phyloP scores from a whole-genome alignment of 306 rosid genomes.

The Canavalia ensiformis region DNA sequence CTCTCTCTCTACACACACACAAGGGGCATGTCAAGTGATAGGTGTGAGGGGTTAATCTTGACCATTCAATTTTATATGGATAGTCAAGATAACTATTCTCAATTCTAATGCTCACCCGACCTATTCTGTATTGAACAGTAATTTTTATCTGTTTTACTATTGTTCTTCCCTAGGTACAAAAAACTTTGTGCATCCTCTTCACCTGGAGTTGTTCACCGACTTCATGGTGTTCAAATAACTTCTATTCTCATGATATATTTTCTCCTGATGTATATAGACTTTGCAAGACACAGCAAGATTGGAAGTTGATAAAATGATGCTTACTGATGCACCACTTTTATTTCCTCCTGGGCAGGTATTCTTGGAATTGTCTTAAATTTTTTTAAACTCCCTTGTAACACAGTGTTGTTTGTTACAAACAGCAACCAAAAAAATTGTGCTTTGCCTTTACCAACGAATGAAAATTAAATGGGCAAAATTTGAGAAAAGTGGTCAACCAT shows the following conservation, averaged over 20 bases:
- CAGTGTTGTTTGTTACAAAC: conserved; percentile 26
- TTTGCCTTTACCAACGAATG: not conserved
- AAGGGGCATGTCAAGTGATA: not conserved
- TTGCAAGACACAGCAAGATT: conserved; percentile 63
- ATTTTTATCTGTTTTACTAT: conserved; percentile 12
- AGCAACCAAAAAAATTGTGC: not conserved
- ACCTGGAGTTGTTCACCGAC: conserved; percentile 5
- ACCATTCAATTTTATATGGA: not conserved
- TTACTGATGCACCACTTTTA: conserved; percentile 92
- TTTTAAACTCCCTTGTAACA: conserved; percentile 21
- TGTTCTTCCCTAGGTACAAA: conserved; percentile 17
- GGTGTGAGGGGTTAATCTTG: not conserved
- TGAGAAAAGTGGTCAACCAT: not conserved
- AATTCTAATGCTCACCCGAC: not conserved
- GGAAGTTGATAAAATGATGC: conserved; percentile 94
- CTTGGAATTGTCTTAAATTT: conserved; percentile 6
- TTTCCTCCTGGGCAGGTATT: conserved; percentile 97
- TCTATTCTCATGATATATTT: conserved; percentile 23
- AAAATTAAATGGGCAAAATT: conserved; percentile 16
- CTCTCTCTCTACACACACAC: not conserved
- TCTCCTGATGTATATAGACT: conserved; percentile 55
- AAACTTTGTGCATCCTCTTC: conserved; percentile 11
- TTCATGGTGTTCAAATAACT: conserved; percentile 20
- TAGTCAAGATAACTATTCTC: not conserved
- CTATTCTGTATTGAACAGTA: conserved; percentile 1